Percentiles rank a stretch among this genome's conserved stretches.
Evolutionary conservation across 106 monocot genomes (phyloP).

Genomic region (Iris macrosiphon): DNA sequence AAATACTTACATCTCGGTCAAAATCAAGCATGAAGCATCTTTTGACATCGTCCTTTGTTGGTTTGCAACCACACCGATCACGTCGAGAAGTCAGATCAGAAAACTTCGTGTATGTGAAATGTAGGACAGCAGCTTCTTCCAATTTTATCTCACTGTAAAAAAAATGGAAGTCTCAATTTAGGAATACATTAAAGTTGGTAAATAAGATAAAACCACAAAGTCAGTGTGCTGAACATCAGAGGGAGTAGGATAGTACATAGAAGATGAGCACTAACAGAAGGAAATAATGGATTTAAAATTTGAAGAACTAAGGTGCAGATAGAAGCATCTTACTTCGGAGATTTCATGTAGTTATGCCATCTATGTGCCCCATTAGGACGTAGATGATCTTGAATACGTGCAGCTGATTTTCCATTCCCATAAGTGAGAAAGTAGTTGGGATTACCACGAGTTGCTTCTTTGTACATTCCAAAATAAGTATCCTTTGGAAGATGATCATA

Average conservation of each 20-base stretch:
- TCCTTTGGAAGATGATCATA: slow-evolving; percentile 96
- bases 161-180: background rate
- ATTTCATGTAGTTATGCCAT: slow-evolving; percentile 97
- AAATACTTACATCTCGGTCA: slow-evolving; percentile 79
- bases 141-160: slow-evolving; percentile 76
- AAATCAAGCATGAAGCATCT: slow-evolving; percentile 99
- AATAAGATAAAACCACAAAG: background rate
- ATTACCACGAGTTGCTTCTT: slow-evolving; percentile 94
- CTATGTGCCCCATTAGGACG: slow-evolving; percentile 98
- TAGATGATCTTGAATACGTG: slow-evolving; percentile 84
- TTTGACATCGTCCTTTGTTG: slow-evolving; percentile 97
- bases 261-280: background rate
- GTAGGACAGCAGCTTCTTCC: slow-evolving; percentile 96
- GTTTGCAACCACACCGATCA: slow-evolving; percentile 99
- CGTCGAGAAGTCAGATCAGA: slow-evolving; percentile 97
- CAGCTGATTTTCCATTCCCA: slow-evolving; percentile 99
- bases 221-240: no score
- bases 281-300: background rate
- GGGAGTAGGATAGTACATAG: background rate
- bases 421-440: slow-evolving; percentile 99
- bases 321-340: slow-evolving; percentile 71
- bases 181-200: background rate
- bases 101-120: slow-evolving; percentile 94
- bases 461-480: slow-evolving; percentile 87
- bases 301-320: background rate